phyloP scores from a whole-genome alignment of 2,329 filamentous ascomycete genomes.

The Exophiala sideris region DNA sequence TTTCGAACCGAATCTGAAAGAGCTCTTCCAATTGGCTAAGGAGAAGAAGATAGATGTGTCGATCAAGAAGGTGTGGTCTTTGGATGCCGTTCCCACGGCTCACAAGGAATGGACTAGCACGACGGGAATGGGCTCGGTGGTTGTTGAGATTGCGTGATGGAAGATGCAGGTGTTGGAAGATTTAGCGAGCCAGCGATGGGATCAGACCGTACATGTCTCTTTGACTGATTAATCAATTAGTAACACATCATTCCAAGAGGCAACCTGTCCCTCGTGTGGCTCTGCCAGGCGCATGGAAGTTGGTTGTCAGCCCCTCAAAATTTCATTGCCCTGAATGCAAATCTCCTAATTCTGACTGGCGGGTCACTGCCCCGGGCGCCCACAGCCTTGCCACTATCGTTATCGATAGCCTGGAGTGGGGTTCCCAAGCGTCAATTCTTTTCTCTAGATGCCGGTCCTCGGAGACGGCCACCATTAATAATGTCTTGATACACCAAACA shows the following conservation, averaged over 20 bases:
- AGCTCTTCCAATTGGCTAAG: slow-evolving; percentile 1
- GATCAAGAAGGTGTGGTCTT: slow-evolving; percentile 7
- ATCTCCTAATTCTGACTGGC: neutral
- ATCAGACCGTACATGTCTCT: no score
- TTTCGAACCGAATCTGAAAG: slow-evolving; percentile 2
- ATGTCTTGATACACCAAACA: neutral
- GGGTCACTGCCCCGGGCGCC: neutral
- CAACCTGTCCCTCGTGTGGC: no score
- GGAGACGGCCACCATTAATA: neutral
- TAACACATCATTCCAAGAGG: no score
- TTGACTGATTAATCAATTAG: no score
- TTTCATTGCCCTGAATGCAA: neutral
- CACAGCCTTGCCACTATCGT: neutral
- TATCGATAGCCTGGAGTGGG: neutral
- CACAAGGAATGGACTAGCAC: slow-evolving; percentile 9
- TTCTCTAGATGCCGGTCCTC: neutral
- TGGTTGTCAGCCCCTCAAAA: no score
- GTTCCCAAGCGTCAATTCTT: neutral
- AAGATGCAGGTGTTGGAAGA: no score
- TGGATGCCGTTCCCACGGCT: slow-evolving; percentile 6
- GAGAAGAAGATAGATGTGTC: slow-evolving; percentile 4
- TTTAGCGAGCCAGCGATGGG: no score
- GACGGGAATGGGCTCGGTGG: slow-evolving; percentile 9
- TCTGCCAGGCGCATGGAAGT: no score
- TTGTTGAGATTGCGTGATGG: slow-evolving; percentile 3